Evolutionary conservation across 208 protist genomes (phyloP), one percentile per base, ranked within the genome.

Genomic region (Leptomonas pyrrhocoris): DNA sequence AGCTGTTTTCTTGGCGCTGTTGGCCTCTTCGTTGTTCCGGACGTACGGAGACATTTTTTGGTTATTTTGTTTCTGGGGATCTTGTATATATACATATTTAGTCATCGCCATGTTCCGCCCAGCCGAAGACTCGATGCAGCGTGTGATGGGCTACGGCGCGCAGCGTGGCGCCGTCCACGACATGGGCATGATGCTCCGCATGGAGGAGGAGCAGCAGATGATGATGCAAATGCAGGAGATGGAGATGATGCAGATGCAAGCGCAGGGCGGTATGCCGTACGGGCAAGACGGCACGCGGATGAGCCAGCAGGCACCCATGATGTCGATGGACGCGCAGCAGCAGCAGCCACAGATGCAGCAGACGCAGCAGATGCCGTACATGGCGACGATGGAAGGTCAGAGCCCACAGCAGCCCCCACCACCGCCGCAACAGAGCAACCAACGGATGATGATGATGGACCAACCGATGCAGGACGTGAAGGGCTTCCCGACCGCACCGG

Each of bases 191-290:
- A 70, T 74, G 51, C 46, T 70, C 11, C 66, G 60, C 19, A 66
- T 74, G 61, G 60, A 74, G 36, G 66, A 79, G 18, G 42, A 79
- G 54, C 67, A 64, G 53, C 38, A 55, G 43, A 50, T 73, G 42
- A 73, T 73, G 66, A 43, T 53, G 73, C 65, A 79, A 21, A 72
- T 74, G 56, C 62, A 72, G 45, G 72, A 69, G 58, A 73, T 82
- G 63, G 68, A 82, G 60, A 69, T 73, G 46, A 58, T 73, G 49
- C 72, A 82, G 46, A 82, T 78, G 72, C 77, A 82, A 61, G 71
- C 77, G 3, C 63, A 71, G 67, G 74, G 74, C 30, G 34, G 69
- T 1, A 61, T 61, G 16, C 38, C 53, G 0, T 62, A 48, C 25
- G 28, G 27, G 8, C n/a, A n/a, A 5, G 30, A 68, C 15, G 49